phyloP scores from a whole-genome alignment of 768 basidiomycete genomes.

The Rhizopogon roseolus region DNA sequence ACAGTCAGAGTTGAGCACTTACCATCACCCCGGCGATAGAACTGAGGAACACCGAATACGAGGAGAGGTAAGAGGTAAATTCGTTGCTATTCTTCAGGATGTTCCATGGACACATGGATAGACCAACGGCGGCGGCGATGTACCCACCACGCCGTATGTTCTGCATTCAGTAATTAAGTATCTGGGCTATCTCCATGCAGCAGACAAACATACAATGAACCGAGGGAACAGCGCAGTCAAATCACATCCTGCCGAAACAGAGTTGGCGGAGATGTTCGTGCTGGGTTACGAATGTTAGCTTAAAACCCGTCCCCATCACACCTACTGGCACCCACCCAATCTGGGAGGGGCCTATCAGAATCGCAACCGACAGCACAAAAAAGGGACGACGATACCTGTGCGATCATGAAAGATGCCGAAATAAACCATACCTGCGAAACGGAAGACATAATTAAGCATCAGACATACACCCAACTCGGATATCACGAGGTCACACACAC shows the following conservation, averaged over 20 bases:
- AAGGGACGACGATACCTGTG: slow-evolving; percentile 40
- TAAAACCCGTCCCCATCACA: slow-evolving; percentile 10
- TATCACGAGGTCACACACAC: slow-evolving; percentile 25
- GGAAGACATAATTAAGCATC: neutral
- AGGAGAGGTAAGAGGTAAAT: slow-evolving; percentile 79
- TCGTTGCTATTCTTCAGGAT: slow-evolving; percentile 65
- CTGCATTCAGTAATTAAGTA: slow-evolving; percentile 25
- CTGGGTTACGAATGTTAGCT: slow-evolving; percentile 26
- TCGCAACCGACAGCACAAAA: neutral
- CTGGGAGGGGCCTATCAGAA: slow-evolving; percentile 8
- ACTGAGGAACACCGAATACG: slow-evolving; percentile 77
- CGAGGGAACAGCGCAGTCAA: slow-evolving; percentile 74
- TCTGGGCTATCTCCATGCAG: neutral
- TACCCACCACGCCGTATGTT: slow-evolving; percentile 86
- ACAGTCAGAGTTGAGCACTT: slow-evolving; percentile 4
- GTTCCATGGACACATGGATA: slow-evolving; percentile 78
- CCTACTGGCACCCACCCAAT: slow-evolving; percentile 20
- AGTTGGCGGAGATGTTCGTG: slow-evolving; percentile 81
- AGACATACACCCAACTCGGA: neutral
- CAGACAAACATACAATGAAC: slow-evolving; percentile 49
- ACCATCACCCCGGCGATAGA: slow-evolving; percentile 83
- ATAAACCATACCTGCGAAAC: slow-evolving; percentile 69
- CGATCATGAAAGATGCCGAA: slow-evolving; percentile 72
- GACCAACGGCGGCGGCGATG: slow-evolving; percentile 71
- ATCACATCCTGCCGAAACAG: slow-evolving; percentile 80